Base-by-base conservation (phyloP, 345 rosid genomes). In the Salix arbutifolia region DNA sequence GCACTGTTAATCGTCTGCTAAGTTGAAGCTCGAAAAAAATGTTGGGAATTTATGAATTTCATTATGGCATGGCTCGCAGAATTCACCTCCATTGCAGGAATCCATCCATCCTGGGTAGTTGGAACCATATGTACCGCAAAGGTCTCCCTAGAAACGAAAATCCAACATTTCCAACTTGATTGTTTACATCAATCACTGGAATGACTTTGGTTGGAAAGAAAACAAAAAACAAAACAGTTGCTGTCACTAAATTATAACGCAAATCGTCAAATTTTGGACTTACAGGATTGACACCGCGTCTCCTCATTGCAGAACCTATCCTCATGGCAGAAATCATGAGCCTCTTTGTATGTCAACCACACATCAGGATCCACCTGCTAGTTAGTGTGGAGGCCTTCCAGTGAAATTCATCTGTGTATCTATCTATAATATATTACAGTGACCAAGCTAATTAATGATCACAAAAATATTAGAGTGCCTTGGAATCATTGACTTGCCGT, bases 61-160 rank as follows among this genome's bases (percentile, higher is more conserved):
- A 30, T 17, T 31, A 17, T 28, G 26, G 23, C 9, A 6, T 35
- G 23, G 21, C 60, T 6, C 23, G 23, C 0, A 21, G 25, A 53
- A 4, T 40, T 50, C 87, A 92, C 97, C 98, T 91, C 94, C 99
- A 91, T 93, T 3, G 92, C 83, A 38, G 85, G 83, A 61, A 28
- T 28, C 30, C 30, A 96, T 87, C 99, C 99, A 95, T 83, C 93
- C 88, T 13, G 97, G 94, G 81, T 91, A 86, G 77, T 95, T 95
- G 53, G 94, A 83, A 25, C 99, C 97, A n/a, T 91, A 91, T 21
- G 93, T 93, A 50, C 99, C 98, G 37, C 99, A 93, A 42, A 91
- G 90, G 26, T 88, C 90, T 18, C 96, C 96, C 98, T 96, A n/a
- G 2, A 52, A 80, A n/a, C 19, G 19, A 37, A n/a, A 35, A 1